These are phyloP conservation scores for Pythium apleroticum DNA, from an alignment of 352 stramenopile species.

Conservation along the genomic window DNA sequence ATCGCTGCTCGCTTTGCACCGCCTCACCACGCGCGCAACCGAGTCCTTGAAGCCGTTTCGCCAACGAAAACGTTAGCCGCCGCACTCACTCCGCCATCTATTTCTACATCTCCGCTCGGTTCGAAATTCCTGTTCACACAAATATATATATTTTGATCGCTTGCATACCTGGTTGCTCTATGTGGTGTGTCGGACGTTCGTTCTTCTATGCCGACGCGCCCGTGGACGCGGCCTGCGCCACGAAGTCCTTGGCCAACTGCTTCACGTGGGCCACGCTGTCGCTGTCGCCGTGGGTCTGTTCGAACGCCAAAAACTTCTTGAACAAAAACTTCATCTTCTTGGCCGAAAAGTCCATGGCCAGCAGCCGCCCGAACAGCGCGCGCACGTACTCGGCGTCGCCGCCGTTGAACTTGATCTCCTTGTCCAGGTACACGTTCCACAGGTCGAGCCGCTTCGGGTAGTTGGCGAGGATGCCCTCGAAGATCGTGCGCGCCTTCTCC, in stretches of 20 bases:
- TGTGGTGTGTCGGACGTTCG: not conserved
- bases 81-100: too few species aligned
- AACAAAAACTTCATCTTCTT: conserved; percentile 99
- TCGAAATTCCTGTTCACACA: conserved; percentile 6
- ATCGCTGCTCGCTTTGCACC: not conserved
- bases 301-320: conserved; percentile 95
- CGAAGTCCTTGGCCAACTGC: conserved; percentile 93
- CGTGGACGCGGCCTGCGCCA: conserved; percentile 60
- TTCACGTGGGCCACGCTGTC: conserved; percentile 91
- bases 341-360: conserved; percentile 93
- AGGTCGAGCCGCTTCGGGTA: conserved; percentile 96
- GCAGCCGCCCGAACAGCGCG: conserved; percentile 89
- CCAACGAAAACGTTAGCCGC: not conserved
- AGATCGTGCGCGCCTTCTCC: conserved; percentile 95
- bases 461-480: conserved; percentile 93
- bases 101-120: too few species aligned
- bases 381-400: conserved; percentile 79
- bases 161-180: conserved; percentile 7
- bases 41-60: not conserved
- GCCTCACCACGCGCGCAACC: not conserved
- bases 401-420: conserved; percentile 94
- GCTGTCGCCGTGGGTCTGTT: conserved; percentile 91
- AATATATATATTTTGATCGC: conserved; percentile 10
- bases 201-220: conserved; percentile 19
- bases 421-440: conserved; percentile 97